Evolutionary conservation across 176 grass and related monocot species (phyloP).

Genomic region (Elaeis guineensis): DNA sequence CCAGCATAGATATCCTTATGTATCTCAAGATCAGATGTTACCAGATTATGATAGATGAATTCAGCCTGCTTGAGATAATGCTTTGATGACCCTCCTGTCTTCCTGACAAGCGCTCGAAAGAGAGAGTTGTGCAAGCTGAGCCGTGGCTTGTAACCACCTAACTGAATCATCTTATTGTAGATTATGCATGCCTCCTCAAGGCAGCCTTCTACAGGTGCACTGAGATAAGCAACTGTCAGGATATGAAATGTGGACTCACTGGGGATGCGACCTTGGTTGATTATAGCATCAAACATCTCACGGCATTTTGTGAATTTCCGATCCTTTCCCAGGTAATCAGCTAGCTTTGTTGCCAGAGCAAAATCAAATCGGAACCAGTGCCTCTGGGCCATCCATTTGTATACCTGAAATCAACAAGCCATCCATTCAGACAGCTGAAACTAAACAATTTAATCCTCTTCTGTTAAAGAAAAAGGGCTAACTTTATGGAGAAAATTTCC

Average conservation of each 20-base stretch:
- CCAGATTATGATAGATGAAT: constrained; percentile 79
- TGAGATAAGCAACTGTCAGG: constrained; percentile 72
- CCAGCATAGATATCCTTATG: constrained; percentile 72
- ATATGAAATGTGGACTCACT: constrained; percentile 92
- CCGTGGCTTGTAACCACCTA: constrained; percentile 66
- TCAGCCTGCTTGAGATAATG: constrained; percentile 86
- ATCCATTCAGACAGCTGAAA: constrained; percentile 21
- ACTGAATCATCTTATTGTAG: constrained; percentile 95
- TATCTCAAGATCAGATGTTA: constrained; percentile 51
- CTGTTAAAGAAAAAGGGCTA: too few relatives aligned
- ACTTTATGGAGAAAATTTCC: too few relatives aligned
- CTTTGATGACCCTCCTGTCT: constrained; percentile 62
- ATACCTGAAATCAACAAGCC: constrained; percentile 58
- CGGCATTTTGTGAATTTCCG: constrained; percentile 69
- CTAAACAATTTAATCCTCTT: too few relatives aligned
- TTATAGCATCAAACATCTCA: constrained; percentile 62
- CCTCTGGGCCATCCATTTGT: constrained; percentile 82
- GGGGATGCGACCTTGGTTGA: constrained; percentile 72
- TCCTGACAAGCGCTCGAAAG: constrained; percentile 64
- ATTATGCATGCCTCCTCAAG: constrained; percentile 76
- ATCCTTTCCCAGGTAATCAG: constrained; percentile 81
- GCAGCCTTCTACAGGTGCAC: constrained; percentile 34
- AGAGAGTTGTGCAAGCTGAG: constrained; percentile 83
- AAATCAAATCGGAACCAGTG: constrained; percentile 89
- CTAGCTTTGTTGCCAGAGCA: constrained; percentile 65